Evolutionary conservation across 805 yeast species (phyloP), one percentile per base, ranked within the genome.

Genomic region (Zygoascus bituminiphila): DNA sequence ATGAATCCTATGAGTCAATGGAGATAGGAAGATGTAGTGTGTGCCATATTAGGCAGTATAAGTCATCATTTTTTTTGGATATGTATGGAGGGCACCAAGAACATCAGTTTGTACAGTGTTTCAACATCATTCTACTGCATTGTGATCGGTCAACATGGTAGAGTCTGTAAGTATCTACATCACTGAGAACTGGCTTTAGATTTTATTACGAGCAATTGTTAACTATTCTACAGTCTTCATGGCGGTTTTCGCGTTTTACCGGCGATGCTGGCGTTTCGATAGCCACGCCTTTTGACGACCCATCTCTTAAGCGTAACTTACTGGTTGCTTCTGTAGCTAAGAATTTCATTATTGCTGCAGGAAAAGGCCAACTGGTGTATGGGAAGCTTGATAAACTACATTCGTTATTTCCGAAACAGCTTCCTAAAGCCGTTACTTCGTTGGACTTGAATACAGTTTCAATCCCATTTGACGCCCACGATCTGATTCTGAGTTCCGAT

Each of bases 161-260:
- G 7, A 3, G 7, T 15, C 33, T 12, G 33, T 29, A 29, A 29
- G 33, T 4, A 29, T 29, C 10, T 29, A 15, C n/a, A 12, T 29
- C 9, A 4, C 33, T 5, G n/a, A 6, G n/a, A n/a, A n/a, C n/a
- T n/a, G n/a, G n/a, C n/a, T 29, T 29, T 3, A 7, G 8, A 5
- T 4, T 6, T 29, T n/a, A n/a, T n/a, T n/a, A n/a, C n/a, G n/a
- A n/a, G n/a, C n/a, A n/a, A n/a, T n/a, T n/a, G n/a, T n/a, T n/a
- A n/a, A 29, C 33, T 29, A 29, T 12, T 15, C n/a, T 17, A 14
- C 20, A 36, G 39, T 36, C 39, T 12, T 15, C 20, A 12, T 41
- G 44, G 44, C 33, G 44, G 22, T 41, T 41, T 25, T n/a, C 10
- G n/a, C 25, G 35, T 9, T 41, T 41, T 17, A 41, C 44, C 2